These are phyloP conservation scores for Metarhizium rileyi DNA, from an alignment of 2,329 filamentous ascomycete genomes.

Conservation along the genomic window DNA sequence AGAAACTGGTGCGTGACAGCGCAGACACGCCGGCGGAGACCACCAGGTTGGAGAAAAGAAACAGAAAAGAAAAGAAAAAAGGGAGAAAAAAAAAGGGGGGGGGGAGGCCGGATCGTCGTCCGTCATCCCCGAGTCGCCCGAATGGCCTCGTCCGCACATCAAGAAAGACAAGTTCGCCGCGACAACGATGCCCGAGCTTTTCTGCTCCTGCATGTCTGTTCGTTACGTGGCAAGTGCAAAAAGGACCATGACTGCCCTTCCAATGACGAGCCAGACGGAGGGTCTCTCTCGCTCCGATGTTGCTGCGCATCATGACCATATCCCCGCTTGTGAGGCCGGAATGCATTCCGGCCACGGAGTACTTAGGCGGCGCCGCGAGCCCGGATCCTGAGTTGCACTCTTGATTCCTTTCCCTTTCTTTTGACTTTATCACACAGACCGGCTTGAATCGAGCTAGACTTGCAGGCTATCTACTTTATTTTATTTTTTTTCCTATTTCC, in stretches of 20 bases:
- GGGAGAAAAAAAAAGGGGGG: no score
- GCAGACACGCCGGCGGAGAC: not conserved
- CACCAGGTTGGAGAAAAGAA: no score
- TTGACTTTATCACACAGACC: not conserved
- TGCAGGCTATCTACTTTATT: not conserved
- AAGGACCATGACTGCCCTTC: slow-evolving; percentile 5
- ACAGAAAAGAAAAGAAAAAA: no score
- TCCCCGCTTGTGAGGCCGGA: slow-evolving; percentile 31
- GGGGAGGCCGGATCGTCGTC: no score
- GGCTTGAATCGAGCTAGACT: not conserved
- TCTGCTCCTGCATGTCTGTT: slow-evolving; percentile 11
- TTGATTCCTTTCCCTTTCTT: slow-evolving; percentile 1
- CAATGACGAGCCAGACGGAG: slow-evolving; percentile 9
- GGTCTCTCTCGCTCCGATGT: slow-evolving; percentile 11
- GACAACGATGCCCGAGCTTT: not conserved
- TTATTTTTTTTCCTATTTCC: not conserved
- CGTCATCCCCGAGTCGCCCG: not conserved
- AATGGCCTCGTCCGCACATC: not conserved
- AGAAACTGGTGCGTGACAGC: not conserved
- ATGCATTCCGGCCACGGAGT: slow-evolving; percentile 38
- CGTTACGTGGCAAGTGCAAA: slow-evolving; percentile 14
- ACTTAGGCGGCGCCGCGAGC: slow-evolving; percentile 32
- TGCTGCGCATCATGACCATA: slow-evolving; percentile 12
- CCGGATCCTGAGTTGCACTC: slow-evolving; percentile 8
- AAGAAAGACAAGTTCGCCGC: not conserved